Evolutionary conservation across 805 yeast species (phyloP).

Genomic region (Diddensiella caesifluorescens): DNA sequence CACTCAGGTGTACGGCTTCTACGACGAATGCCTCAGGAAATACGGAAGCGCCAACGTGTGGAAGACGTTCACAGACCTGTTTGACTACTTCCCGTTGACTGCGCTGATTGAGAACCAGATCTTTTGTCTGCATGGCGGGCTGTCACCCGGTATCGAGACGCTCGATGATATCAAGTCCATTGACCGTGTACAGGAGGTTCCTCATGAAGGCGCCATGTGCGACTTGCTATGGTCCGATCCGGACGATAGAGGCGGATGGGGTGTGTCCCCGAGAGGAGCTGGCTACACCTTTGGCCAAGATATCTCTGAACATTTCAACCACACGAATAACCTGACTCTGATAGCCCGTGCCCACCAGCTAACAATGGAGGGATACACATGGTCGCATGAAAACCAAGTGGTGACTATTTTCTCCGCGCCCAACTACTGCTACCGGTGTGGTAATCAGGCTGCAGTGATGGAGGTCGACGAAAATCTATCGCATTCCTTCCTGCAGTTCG

Average conservation of each 20-base stretch:
- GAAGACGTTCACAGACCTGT: slow-evolving; percentile 86
- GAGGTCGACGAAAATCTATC: slow-evolving; percentile 86
- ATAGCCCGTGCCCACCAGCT: slow-evolving; percentile 95
- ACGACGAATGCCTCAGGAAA: slow-evolving; percentile 90
- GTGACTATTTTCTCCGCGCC: slow-evolving; percentile 92
- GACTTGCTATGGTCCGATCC: slow-evolving; percentile 96
- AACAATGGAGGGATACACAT: slow-evolving; percentile 95
- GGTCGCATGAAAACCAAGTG: slow-evolving; percentile 81
- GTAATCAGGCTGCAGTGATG: slow-evolving; percentile 93
- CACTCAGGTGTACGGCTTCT: slow-evolving; percentile 93
- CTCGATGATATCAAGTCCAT: slow-evolving; percentile 87
- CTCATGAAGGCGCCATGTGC: slow-evolving; percentile 98
- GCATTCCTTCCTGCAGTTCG: slow-evolving; percentile 85
- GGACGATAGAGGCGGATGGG: slow-evolving; percentile 96
- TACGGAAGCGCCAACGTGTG: slow-evolving; percentile 91
- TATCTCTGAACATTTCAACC: slow-evolving; percentile 88
- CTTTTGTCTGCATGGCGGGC: slow-evolving; percentile 91
- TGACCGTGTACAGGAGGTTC: slow-evolving; percentile 91
- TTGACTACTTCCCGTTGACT: slow-evolving; percentile 89
- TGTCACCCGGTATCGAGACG: slow-evolving; percentile 90
- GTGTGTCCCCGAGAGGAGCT: slow-evolving; percentile 96
- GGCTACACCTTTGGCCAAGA: slow-evolving; percentile 98
- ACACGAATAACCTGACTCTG: slow-evolving; percentile 74
- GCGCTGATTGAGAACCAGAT: slow-evolving; percentile 88
- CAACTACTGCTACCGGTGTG: slow-evolving; percentile 91